These are phyloP conservation scores for Nicotiana rustica DNA, from an alignment of 305 asterid species.

Conservation along the genomic window DNA sequence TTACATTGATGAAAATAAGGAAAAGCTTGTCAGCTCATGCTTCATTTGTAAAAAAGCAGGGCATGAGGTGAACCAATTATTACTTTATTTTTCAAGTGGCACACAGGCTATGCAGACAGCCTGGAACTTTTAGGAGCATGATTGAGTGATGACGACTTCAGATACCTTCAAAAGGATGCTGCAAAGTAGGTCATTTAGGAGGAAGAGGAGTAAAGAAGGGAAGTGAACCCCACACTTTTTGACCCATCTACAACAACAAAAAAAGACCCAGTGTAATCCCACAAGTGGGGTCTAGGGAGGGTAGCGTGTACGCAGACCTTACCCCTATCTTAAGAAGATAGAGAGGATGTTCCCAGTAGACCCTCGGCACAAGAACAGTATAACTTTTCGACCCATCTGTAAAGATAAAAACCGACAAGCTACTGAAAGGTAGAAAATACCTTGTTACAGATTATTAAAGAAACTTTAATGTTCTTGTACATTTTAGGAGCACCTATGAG, in stretches of 20 bases:
- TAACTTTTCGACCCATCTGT: neutral
- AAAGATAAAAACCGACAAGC: neutral
- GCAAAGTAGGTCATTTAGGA: neutral
- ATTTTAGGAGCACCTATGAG: constrained; percentile 1
- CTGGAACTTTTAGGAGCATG: constrained; percentile 26
- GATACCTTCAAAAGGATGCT: neutral
- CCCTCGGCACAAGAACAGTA: too few relatives aligned
- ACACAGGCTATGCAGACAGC: neutral
- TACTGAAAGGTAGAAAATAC: neutral
- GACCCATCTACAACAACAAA: neutral
- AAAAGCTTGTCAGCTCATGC: neutral
- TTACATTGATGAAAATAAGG: neutral
- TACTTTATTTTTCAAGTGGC: neutral
- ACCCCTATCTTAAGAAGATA: too few relatives aligned
- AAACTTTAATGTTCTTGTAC: constrained; percentile 6
- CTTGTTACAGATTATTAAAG: neutral
- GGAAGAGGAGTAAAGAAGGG: neutral
- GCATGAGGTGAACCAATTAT: constrained; percentile 19
- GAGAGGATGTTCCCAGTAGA: too few relatives aligned
- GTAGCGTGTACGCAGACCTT: too few relatives aligned
- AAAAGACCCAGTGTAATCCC: too few relatives aligned
- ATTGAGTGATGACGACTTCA: neutral
- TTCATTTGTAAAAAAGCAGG: constrained; percentile 3
- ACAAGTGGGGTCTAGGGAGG: too few relatives aligned
- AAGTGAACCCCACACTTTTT: constrained; percentile 19